Evolutionary conservation across 164 flowering plant species (phyloP).

Genomic region (Saururus chinensis): DNA sequence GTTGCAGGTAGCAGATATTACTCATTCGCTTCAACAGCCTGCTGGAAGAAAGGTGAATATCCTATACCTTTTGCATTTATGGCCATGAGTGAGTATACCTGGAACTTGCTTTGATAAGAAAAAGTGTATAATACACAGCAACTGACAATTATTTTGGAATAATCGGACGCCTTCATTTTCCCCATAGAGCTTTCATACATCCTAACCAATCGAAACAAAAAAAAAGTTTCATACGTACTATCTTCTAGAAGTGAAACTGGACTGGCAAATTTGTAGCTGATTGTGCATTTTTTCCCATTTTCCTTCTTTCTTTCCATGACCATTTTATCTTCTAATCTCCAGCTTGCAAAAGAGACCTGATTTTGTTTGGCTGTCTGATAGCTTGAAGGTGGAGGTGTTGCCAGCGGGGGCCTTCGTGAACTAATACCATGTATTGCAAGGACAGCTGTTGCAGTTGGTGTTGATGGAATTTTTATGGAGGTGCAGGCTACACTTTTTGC

Average conservation of each 20-base stretch:
- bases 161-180: too few species aligned
- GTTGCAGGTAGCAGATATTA: conserved; percentile 87
- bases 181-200: neutral
- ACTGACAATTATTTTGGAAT: too few species aligned
- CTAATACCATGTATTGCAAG: conserved; percentile 95
- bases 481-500: conserved; percentile 20
- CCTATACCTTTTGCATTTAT: neutral
- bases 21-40: conserved; percentile 95
- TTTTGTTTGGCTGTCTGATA: conserved; percentile 10
- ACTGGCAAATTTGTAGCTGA: neutral
- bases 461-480: conserved; percentile 99
- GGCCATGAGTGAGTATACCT: neutral
- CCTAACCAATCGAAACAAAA: too few species aligned
- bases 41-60: conserved; percentile 72
- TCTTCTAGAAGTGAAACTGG: neutral
- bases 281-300: conserved; percentile 1
- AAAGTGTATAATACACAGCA: too few species aligned
- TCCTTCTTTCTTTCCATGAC: neutral
- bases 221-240: neutral
- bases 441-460: conserved; percentile 95
- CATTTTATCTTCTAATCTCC: neutral
- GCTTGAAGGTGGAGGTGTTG: conserved; percentile 98
- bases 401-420: conserved; percentile 98
- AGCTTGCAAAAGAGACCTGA: neutral
- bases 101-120: neutral